A percentile compares a stretch with the other conserved stretches of the same genome.
phyloP scores from a whole-genome alignment of 495 filamentous ascomycete species.

The Bathelium albidoporum region DNA sequence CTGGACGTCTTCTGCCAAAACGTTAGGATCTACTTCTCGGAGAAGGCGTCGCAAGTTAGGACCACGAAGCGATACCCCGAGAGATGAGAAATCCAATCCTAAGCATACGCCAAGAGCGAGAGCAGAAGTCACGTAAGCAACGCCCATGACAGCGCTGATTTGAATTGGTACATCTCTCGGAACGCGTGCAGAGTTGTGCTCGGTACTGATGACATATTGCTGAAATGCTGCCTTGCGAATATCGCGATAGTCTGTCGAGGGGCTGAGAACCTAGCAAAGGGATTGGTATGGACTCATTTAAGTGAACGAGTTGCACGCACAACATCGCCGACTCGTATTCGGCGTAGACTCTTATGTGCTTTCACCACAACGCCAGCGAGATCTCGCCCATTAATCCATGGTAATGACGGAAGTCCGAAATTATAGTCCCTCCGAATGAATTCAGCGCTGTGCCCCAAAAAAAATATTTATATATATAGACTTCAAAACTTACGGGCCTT shows the following conservation, averaged over 20 bases:
- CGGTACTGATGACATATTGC: constrained; percentile 52
- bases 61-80: constrained; percentile 31
- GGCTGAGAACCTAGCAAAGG: constrained; percentile 8
- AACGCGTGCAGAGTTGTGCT: constrained; percentile 52
- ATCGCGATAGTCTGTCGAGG: constrained; percentile 61
- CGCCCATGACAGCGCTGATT: constrained; percentile 49
- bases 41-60: constrained; percentile 44
- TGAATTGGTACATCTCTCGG: constrained; percentile 39
- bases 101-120: constrained; percentile 40
- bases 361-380: constrained; percentile 49
- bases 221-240: constrained; percentile 59
- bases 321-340: constrained; percentile 44
- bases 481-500: constrained; percentile 30
- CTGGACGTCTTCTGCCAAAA: constrained; percentile 43
- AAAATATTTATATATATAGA: too few species aligned
- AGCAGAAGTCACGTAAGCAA: constrained; percentile 52
- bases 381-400: constrained; percentile 59
- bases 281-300: not conserved
- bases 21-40: constrained; percentile 26
- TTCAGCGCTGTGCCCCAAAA: too few species aligned
- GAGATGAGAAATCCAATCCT: constrained; percentile 43
- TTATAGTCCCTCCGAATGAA: constrained; percentile 46
- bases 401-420: constrained; percentile 52
- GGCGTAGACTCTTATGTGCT: constrained; percentile 32
- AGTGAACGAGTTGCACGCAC: constrained; percentile 42